Evolutionary conservation across 2,329 filamentous ascomycete species (phyloP).

Genomic region (Seiridium cupressi): DNA sequence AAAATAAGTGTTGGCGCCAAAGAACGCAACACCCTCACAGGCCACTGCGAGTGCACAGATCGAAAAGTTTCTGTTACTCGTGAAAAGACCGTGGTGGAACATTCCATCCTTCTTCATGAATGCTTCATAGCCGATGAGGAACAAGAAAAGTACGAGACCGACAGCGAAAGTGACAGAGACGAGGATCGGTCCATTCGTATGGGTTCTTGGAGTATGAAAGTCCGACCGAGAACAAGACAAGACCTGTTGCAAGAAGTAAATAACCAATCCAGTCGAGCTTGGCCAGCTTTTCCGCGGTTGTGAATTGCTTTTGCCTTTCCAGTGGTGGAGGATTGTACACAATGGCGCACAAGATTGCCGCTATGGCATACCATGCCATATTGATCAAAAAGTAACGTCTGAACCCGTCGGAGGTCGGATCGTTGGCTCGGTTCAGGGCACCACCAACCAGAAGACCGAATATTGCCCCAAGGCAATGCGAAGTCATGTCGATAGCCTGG

Average conservation of each 20-base stretch:
- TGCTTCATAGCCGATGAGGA: slow-evolving; percentile 31
- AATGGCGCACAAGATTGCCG: slow-evolving; percentile 23
- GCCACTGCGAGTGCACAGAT: slow-evolving; percentile 34
- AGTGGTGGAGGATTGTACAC: slow-evolving; percentile 32
- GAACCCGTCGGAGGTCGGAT: slow-evolving; percentile 27
- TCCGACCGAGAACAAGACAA: slow-evolving; percentile 36
- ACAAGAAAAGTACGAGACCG: slow-evolving; percentile 24
- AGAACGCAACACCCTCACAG: slow-evolving; percentile 35
- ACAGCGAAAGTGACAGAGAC: slow-evolving; percentile 33
- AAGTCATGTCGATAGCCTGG: slow-evolving; percentile 30
- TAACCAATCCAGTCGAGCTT: slow-evolving; percentile 35
- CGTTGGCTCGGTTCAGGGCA: slow-evolving; percentile 28
- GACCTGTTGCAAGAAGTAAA: slow-evolving; percentile 27
- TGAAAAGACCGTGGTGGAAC: slow-evolving; percentile 31
- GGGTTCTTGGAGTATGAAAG: slow-evolving; percentile 37
- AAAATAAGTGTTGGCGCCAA: slow-evolving; percentile 40
- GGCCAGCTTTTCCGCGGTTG: slow-evolving; percentile 28
- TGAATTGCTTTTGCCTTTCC: slow-evolving; percentile 23
- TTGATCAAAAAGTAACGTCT: slow-evolving; percentile 33
- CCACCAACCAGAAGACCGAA: slow-evolving; percentile 32
- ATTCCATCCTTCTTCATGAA: slow-evolving; percentile 33
- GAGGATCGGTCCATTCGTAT: slow-evolving; percentile 34
- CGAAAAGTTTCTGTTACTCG: slow-evolving; percentile 31
- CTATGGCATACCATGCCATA: slow-evolving; percentile 24
- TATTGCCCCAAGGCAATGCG: slow-evolving; percentile 28